Base-by-base conservation (phyloP, 148 eudicot species). In the Dysphania ambrosioides region DNA sequence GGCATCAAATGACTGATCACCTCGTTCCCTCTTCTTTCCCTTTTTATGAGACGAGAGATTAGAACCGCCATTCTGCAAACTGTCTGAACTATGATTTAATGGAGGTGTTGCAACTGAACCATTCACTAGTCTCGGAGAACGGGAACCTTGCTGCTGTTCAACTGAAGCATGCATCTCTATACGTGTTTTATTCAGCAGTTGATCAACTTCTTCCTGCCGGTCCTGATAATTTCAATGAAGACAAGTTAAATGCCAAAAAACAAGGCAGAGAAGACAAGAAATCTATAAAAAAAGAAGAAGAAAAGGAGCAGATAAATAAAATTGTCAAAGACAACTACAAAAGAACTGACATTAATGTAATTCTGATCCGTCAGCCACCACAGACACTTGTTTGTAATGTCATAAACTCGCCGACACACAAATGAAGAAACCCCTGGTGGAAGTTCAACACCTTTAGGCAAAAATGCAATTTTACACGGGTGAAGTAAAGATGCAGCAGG, bases 381-480 rank as follows among this genome's bases (percentile, higher is more conserved):
- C 82, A 90, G 84, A 86, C 92, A 72, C 87, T 83, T 84, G 86
- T 79, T 84, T 74, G 78, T 84, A 80, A 78, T 85, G 79, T 95
- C 96, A 76, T 95, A 90, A 79, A 92, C 92, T 44, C 89, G 87
- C 55, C 93, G 80, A 76, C 97, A 92, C 77, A 92, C 88, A 82
- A 89, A 90, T 77, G 97, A 86, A 76, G 88, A 88, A 74, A 81
- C 72, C 79, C 93, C 92, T 65, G 87, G 49, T 34, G 93, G 97
- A 81, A 95, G 89, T 75, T 88, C 96, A 84, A 74, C 91, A 80
- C 96, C 93, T 85, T 83, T 87, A 75, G 84, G 91, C 70, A 90
- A 83, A 76, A 90, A 91, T 72, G 97, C 83, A 68, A 94, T 96
- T 87, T 87, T 94, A 84, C 97, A 95, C 55, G 92, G 97, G 89